These are phyloP conservation scores for Mucor circinelloides DNA, from an alignment of 371 early-diverging fungal species.

Conservation along the genomic window DNA sequence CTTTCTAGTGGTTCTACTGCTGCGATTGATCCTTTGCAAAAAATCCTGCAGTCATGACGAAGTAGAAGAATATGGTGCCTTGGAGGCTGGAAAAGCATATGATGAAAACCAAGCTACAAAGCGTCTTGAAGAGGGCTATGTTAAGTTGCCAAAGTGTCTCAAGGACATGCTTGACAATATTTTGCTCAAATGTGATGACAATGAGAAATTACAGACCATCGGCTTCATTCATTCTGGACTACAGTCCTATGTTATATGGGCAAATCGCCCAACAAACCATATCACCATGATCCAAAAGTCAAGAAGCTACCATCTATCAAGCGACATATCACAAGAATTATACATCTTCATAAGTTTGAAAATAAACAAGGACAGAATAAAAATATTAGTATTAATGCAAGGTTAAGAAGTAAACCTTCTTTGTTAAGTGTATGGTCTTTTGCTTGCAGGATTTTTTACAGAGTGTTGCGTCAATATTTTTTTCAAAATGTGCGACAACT, in stretches of 20 bases:
- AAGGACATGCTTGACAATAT: slow-evolving; percentile 24
- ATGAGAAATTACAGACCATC: no score
- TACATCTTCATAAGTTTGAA: slow-evolving; percentile 13
- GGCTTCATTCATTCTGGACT: slow-evolving; percentile 24
- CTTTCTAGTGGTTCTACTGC: no score
- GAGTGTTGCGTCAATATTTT: no score
- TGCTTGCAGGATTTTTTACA: not conserved
- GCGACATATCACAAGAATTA: slow-evolving; percentile 18
- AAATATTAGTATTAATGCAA: slow-evolving; percentile 14
- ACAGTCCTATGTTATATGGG: slow-evolving; percentile 16
- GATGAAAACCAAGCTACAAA: slow-evolving; percentile 15
- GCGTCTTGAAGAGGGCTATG: slow-evolving; percentile 15
- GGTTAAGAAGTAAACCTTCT: slow-evolving; percentile 15
- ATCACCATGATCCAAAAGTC: slow-evolving; percentile 18
- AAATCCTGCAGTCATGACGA: no score
- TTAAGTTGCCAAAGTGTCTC: slow-evolving; percentile 15
- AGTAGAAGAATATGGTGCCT: slow-evolving; percentile 4
- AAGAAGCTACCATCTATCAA: slow-evolving; percentile 21
- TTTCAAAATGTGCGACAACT: no score
- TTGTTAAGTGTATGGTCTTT: slow-evolving; percentile 13
- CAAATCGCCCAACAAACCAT: slow-evolving; percentile 16
- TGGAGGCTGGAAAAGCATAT: slow-evolving; percentile 7
- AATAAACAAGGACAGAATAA: slow-evolving; percentile 17
- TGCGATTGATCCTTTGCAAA: no score
- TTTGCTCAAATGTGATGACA: no score